phyloP scores from a whole-genome alignment of 768 basidiomycete genomes.

The Boletus reticuloceps region DNA sequence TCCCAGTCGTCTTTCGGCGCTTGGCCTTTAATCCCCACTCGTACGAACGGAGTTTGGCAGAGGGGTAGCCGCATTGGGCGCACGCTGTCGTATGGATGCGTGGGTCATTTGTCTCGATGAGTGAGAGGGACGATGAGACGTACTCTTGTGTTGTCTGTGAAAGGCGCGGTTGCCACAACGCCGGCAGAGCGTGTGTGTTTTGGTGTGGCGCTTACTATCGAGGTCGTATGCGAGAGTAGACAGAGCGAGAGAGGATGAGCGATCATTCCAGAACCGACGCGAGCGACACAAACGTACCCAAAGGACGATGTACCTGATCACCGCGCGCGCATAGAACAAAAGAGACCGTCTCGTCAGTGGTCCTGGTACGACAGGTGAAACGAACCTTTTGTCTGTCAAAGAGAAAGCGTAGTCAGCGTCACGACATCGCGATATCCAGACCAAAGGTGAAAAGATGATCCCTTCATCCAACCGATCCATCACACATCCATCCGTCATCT shows the following conservation, averaged over 20 bases:
- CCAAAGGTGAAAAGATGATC: background rate
- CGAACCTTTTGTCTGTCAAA: conserved; percentile 81
- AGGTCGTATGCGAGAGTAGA: too few relatives aligned
- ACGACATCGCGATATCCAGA: background rate
- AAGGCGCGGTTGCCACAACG: conserved; percentile 95
- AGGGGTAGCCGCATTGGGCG: conserved; percentile 94
- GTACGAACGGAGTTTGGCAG: conserved; percentile 92
- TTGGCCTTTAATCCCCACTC: conserved; percentile 99
- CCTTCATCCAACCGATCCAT: conserved; percentile 36
- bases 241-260: background rate
- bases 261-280: background rate
- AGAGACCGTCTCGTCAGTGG: conserved; percentile 9
- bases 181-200: conserved; percentile 95
- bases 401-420: conserved; percentile 22
- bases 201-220: conserved; percentile 90
- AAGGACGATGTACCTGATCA: conserved; percentile 91
- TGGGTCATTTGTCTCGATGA: too few relatives aligned
- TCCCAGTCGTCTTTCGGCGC: conserved; percentile 99
- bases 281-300: conserved; percentile 55
- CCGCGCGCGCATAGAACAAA: background rate
- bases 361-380: conserved; percentile 2
- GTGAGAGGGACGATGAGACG: conserved; percentile 23
- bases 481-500: conserved; percentile 22
- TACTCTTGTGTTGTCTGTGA: conserved; percentile 99
- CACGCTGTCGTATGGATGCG: conserved; percentile 54